Evolutionary conservation across 495 filamentous ascomycete genomes (phyloP), one percentile per base, ranked within the genome.

Genomic region (Cryomyces antarcticus): DNA sequence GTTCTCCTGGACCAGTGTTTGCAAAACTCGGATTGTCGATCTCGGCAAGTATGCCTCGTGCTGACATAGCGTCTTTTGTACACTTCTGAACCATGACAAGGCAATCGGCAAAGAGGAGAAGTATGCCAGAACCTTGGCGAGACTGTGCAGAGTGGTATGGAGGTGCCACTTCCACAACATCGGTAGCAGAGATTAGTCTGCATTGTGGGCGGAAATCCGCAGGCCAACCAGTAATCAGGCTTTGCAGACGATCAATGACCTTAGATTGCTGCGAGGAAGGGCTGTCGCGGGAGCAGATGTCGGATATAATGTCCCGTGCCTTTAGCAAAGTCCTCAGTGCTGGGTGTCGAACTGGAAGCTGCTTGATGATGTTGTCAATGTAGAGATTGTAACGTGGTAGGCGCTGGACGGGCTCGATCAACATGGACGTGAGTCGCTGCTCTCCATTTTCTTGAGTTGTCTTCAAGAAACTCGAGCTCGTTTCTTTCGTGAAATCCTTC

Each of bases 321-420:
- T 81, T 82, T 24, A 89, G 68, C 53, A 99, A 73, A 6, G 65
- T 67, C 46, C 78, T 73, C 39, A 93, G 65, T 0, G 85, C 86
- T 12, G 81, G 79, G 52, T 96, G 85, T 7, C 80, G 74, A 34
- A 82, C 68, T 5, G 88, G 86, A 7, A 99, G 68, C 48, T 75
- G 78, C 47, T 75, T 73, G 41, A 83, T 70, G 59, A 99, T 95
- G 48, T 88, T 87, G 61, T 96, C 92, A 48, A 99, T 93, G 49
- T 95, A 76, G 6, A 99, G 65, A 54, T 80, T 93, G 58, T 99
- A 99, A 5, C 89, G 80, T 34, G 89, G 89, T 41, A 99, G 69
- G 27, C 89, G 71, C 57, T 99, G 89, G 6, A 99, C 86, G 0
- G 89, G 89, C 60, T 99, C 89, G 60, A 96, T 96, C 37, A 96